Base-by-base conservation (phyloP, 495 filamentous ascomycete genomes). In the Penicillium samsonianum region DNA sequence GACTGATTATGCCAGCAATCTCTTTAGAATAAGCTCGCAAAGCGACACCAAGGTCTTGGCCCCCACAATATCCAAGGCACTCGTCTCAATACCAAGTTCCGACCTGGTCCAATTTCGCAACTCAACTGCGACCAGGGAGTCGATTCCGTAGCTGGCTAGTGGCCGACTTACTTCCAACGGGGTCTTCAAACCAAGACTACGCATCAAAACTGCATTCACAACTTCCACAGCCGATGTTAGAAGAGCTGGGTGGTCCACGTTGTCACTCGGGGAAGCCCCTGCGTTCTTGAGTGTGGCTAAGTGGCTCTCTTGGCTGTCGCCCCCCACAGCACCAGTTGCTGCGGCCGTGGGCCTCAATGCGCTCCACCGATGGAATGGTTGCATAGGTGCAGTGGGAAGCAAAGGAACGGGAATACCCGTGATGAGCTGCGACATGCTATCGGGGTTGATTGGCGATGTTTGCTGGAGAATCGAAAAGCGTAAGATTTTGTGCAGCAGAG, bases 381-480 rank as follows among this genome's bases (percentile, higher is more conserved):
- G 8, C 0, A 28, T 9, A 9, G 26, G 26, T 10, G 26, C 0
- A 28, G 26, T 9, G 26, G 26, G 26, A 28, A 28, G 0, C 7
- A 28, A 8, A 28, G 26, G 26, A 1, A 28, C 26, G 26, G 26
- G 26, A 8, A 28, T 28, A 9, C 26, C 26, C 0, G 26, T 28
- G 1, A 28, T 28, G 8, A 28, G 26, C 26, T 28, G 7, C 2
- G 26, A 28, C 7, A 28, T 10, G 26, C 0, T 28, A 28, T 28
- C 26, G 12, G 25, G n/a, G 40, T 43, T 51, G 23, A 51, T 10
- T 12, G 47, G 31, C 20, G 37, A 30, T 14, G 48, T 51, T 44
- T 74, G 71, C 54, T 75, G 71, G 10, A 73, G 28, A 45, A 75
- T 67, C 0, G 69, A 73, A 51, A 50, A 60, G 5, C 40, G 26